Percentiles rank a stretch among this genome's conserved stretches.
phyloP scores from a whole-genome alignment of 2,329 filamentous ascomycete genomes.

The Verruconis gallopava region DNA sequence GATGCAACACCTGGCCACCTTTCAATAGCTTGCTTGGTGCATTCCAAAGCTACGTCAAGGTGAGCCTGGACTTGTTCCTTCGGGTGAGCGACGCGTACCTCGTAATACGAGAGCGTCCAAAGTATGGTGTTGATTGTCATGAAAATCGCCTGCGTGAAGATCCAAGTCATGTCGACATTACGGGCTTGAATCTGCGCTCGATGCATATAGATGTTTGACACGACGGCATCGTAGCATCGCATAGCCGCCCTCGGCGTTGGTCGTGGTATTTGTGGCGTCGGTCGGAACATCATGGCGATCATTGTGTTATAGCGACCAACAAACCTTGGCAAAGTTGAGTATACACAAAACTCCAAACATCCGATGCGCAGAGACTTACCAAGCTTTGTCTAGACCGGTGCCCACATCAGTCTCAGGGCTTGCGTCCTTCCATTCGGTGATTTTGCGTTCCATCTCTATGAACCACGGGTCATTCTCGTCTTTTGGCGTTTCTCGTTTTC shows the following conservation, averaged over 20 bases:
- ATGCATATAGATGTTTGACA: slow-evolving; percentile 70
- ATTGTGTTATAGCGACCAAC: slow-evolving; percentile 68
- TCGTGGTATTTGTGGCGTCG: slow-evolving; percentile 81
- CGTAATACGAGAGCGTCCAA: slow-evolving; percentile 80
- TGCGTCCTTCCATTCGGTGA: slow-evolving; percentile 66
- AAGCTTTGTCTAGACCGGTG: slow-evolving; percentile 62
- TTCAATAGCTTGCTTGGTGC: slow-evolving; percentile 67
- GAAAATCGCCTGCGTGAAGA: slow-evolving; percentile 79
- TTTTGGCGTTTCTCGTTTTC: slow-evolving; percentile 62
- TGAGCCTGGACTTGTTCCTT: slow-evolving; percentile 66
- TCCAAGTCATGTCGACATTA: slow-evolving; percentile 81
- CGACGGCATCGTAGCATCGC: slow-evolving; percentile 71
- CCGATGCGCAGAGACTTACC: slow-evolving; percentile 41
- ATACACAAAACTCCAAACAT: background rate
- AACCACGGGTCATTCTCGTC: slow-evolving; percentile 85
- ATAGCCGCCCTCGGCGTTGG: slow-evolving; percentile 68
- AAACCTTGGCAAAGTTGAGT: slow-evolving; percentile 33
- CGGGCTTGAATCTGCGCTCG: slow-evolving; percentile 64
- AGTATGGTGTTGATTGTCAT: slow-evolving; percentile 85
- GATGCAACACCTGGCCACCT: slow-evolving; percentile 85
- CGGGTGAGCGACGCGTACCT: slow-evolving; percentile 60
- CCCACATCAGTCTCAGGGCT: slow-evolving; percentile 59
- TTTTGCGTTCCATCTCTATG: slow-evolving; percentile 59
- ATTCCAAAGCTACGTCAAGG: slow-evolving; percentile 61
- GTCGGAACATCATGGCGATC: slow-evolving; percentile 75